Conservation (phyloP, 345 rosid species). For the Brassica incana region DNA sequence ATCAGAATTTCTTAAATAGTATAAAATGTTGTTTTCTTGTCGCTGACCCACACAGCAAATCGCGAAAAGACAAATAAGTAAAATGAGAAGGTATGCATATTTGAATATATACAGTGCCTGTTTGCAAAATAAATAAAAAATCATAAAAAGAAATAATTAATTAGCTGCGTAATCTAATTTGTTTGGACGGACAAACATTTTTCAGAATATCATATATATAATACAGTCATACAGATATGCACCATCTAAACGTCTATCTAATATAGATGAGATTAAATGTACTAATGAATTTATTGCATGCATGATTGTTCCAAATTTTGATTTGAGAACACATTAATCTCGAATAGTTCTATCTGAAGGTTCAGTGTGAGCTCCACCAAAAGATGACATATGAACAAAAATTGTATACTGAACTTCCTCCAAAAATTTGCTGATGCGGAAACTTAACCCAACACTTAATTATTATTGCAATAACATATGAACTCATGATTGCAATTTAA, state of each 20-base stretch:
- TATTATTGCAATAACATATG: background rate
- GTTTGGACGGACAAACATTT: background rate
- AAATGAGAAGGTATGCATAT: slow-evolving; percentile 6
- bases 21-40: slow-evolving; percentile 23
- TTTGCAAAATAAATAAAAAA: background rate
- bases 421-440: slow-evolving; percentile 30
- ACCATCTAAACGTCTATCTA: background rate
- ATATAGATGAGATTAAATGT: background rate
- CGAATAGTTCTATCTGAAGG: background rate
- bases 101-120: background rate
- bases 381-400: background rate
- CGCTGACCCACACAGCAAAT: slow-evolving; percentile 22
- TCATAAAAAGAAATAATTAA: background rate
- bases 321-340: background rate
- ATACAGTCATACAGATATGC: background rate
- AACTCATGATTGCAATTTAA: background rate
- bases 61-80: background rate
- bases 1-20: background rate
- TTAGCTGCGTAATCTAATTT: background rate
- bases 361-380: slow-evolving; percentile 27
- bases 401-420: background rate
- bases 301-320: background rate
- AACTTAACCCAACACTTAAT: slow-evolving; percentile 32
- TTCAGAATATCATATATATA: background rate
- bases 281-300: background rate